Percentiles rank a stretch among this genome's conserved stretches.
Conservation (phyloP, 257 asterid genomes). For the Solanum tacnaense region DNA sequence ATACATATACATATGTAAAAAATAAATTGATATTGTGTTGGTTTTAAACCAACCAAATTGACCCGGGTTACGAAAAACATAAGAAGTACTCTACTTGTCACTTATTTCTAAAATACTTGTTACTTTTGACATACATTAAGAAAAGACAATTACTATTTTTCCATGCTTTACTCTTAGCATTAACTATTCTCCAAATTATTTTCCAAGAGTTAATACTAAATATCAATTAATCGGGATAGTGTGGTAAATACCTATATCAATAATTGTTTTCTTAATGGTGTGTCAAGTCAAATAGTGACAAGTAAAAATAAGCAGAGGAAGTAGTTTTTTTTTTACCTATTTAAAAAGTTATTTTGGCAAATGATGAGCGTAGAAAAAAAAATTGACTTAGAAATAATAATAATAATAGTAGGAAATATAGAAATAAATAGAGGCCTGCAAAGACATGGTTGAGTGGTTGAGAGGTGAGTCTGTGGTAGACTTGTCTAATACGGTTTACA, state of each 20-base stretch:
- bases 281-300: neutral
- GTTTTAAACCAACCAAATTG: neutral
- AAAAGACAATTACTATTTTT: neutral
- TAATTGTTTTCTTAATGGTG: neutral
- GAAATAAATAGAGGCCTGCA: neutral
- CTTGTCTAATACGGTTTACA: too few species aligned
- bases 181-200: too few species aligned
- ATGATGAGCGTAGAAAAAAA: neutral
- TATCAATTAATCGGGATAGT: too few species aligned
- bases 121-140: too few species aligned
- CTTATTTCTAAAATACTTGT: neutral
- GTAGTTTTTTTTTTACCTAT: neutral
- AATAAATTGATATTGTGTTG: neutral
- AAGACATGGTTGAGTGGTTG: neutral
- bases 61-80: neutral
- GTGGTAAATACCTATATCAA: too few species aligned
- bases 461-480: neutral
- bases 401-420: neutral
- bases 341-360: neutral
- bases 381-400: neutral
- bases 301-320: neutral
- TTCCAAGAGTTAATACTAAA: too few species aligned
- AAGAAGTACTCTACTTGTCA: too few species aligned
- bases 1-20: neutral
- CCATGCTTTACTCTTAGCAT: neutral